Percentiles rank a stretch among this genome's conserved stretches.
Evolutionary conservation across 495 filamentous ascomycete species (phyloP).

Genomic region (Lindgomyces ingoldianus): DNA sequence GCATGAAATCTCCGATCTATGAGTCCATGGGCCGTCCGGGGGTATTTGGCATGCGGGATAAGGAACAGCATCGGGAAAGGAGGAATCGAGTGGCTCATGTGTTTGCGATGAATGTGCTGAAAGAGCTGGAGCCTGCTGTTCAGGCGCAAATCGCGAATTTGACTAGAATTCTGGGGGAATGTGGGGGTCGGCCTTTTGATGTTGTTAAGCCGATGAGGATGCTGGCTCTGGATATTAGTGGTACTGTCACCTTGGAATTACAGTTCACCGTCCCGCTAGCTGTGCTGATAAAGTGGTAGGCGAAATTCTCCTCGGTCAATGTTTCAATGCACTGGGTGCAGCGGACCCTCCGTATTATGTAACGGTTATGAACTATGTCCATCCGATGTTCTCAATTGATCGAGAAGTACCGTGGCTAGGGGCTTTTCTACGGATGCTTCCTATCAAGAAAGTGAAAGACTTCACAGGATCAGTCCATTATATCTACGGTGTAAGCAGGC

Average conservation of each 20-base stretch:
- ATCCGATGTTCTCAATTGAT: neutral
- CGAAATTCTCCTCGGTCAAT: conserved; percentile 1
- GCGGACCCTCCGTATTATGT: conserved; percentile 3
- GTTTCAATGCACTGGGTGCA: conserved; percentile 2
- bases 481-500: conserved; percentile 7
- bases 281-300: too few relatives aligned
- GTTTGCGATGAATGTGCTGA: neutral
- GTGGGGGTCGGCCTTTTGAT: neutral
- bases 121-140: conserved; percentile 2
- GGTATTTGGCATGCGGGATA: conserved; percentile 1
- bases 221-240: conserved; percentile 8
- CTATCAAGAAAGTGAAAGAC: neutral
- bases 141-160: conserved; percentile 1
- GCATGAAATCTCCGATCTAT: neutral
- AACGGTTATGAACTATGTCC: neutral
- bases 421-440: neutral
- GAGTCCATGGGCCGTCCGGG: neutral
- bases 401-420: neutral
- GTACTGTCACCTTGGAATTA: neutral
- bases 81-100: neutral
- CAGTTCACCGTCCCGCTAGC: too few relatives aligned
- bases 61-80: conserved; percentile 5
- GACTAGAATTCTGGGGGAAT: neutral
- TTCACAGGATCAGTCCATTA: conserved; percentile 1
- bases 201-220: neutral